Percentiles rank a stretch among this genome's conserved stretches.
Conservation (phyloP, 306 rosid genomes). For the Abrus precatorius region DNA sequence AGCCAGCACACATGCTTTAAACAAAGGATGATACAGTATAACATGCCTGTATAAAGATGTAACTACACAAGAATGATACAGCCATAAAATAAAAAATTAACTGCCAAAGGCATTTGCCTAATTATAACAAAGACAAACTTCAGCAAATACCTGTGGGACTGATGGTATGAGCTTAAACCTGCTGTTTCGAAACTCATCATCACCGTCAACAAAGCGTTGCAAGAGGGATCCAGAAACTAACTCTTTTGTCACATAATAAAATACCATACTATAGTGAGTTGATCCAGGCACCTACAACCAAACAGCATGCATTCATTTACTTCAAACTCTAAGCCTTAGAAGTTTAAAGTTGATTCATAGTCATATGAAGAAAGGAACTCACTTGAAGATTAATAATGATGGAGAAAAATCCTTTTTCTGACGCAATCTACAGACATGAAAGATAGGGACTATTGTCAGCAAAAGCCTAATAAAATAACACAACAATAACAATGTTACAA, state of each 20-base stretch:
- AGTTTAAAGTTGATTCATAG: constrained; percentile 34
- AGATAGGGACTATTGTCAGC: constrained; percentile 30
- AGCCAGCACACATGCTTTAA: background rate
- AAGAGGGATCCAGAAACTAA: constrained; percentile 90
- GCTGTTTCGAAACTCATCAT: constrained; percentile 97
- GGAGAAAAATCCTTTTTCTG: constrained; percentile 93
- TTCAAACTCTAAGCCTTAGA: constrained; percentile 36
- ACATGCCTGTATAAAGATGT: background rate
- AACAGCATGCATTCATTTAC: constrained; percentile 43
- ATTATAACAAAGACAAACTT: constrained; percentile 38
- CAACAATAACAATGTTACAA: background rate
- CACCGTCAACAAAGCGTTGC: constrained; percentile 97
- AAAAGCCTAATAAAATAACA: constrained; percentile 5
- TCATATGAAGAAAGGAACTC: constrained; percentile 56
- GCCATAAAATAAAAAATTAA: constrained; percentile 23
- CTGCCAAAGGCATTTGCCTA: constrained; percentile 24
- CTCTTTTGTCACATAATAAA: constrained; percentile 88
- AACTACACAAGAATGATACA: constrained; percentile 16
- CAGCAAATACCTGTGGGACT: constrained; percentile 85
- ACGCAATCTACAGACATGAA: constrained; percentile 75
- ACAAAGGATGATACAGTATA: background rate
- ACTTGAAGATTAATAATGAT: constrained; percentile 87
- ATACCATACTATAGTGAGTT: constrained; percentile 96
- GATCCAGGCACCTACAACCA: constrained; percentile 88
- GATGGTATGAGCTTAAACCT: constrained; percentile 98